These are phyloP conservation scores for Botryotinia globosa DNA, from an alignment of 2,329 filamentous ascomycete genomes.

Conservation along the genomic window DNA sequence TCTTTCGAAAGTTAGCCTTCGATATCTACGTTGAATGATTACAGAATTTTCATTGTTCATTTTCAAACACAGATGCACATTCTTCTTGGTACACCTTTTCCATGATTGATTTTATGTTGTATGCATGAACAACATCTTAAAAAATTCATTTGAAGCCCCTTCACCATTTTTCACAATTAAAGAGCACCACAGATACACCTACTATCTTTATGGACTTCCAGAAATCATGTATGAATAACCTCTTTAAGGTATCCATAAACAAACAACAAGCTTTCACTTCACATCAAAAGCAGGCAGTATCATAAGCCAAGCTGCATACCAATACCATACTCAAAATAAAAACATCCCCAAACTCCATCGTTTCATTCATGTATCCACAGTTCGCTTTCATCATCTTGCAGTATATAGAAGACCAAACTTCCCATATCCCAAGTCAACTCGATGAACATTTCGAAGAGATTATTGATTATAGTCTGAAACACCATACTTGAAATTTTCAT, in stretches of 20 bases:
- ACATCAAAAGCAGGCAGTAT: neutral
- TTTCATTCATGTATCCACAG: conserved; percentile 7
- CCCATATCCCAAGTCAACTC: neutral
- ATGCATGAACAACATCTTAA: neutral
- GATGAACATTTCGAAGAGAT: neutral
- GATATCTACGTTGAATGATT: conserved; percentile 3
- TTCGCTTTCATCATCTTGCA: conserved; percentile 9
- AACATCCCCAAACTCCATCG: neutral
- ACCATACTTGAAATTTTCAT: neutral
- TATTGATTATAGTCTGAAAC: neutral
- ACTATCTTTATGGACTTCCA: neutral
- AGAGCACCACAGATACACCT: neutral
- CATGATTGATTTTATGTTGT: neutral
- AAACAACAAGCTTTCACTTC: neutral
- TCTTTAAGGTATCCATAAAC: neutral
- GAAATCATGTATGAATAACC: neutral
- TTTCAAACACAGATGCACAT: neutral
- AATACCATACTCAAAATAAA: neutral
- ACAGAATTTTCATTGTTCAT: neutral
- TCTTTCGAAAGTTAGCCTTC: conserved; percentile 11
- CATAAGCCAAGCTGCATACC: neutral
- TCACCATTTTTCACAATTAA: neutral
- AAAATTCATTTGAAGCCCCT: neutral
- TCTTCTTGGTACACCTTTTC: neutral
- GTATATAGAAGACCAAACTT: neutral